Evolutionary conservation across 2,329 filamentous ascomycete species (phyloP).

Genomic region (Fusarium concolor): DNA sequence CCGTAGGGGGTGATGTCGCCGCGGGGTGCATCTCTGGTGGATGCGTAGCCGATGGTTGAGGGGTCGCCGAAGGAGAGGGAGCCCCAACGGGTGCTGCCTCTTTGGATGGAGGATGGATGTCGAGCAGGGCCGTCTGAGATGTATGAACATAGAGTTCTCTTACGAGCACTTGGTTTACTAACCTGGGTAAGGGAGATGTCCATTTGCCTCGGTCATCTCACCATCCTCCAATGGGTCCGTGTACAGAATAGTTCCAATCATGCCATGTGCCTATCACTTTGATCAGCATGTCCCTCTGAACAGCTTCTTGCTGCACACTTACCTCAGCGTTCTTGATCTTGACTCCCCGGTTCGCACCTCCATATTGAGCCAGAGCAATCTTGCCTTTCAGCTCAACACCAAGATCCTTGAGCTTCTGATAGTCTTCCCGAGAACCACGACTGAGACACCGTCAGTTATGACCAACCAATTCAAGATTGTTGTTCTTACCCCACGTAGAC

Average conservation of each 20-base stretch:
- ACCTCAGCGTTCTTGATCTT: constrained; percentile 38
- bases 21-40: constrained; percentile 31
- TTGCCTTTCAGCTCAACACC: constrained; percentile 23
- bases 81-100: constrained; percentile 35
- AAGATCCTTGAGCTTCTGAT: constrained; percentile 20
- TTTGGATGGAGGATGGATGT: constrained; percentile 33
- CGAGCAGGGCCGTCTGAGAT: constrained; percentile 25
- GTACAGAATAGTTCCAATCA: constrained; percentile 31
- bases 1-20: constrained; percentile 29
- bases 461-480: accelerated
- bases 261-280: constrained; percentile 1
- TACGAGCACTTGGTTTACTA: accelerated
- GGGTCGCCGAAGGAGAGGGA: constrained; percentile 37
- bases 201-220: constrained; percentile 32
- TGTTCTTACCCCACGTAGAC: constrained; percentile 27
- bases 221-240: constrained; percentile 26
- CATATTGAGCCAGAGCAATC: constrained; percentile 24
- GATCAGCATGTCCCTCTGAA: accelerated
- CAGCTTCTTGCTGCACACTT: accelerated
- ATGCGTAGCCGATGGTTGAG: constrained; percentile 38
- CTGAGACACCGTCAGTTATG: not conserved
- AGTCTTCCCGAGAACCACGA: constrained; percentile 22
- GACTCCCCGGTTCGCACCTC: constrained; percentile 28
- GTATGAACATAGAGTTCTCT: not conserved
- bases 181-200: constrained; percentile 30